phyloP scores from a whole-genome alignment of 805 yeast genomes.

The Candida tibetensis region DNA sequence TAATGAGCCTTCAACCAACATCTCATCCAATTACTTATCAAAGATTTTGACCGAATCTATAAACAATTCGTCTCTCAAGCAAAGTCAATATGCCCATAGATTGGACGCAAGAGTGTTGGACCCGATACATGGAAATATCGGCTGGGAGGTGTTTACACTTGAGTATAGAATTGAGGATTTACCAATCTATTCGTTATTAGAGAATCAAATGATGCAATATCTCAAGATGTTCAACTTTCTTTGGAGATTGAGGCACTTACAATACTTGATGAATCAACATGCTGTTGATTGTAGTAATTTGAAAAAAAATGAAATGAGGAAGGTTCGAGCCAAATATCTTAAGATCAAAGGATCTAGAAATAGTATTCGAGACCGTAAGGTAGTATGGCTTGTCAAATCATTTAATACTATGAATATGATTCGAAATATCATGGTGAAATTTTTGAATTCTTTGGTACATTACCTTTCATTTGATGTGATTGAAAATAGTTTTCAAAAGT shows the following conservation, averaged over 20 bases:
- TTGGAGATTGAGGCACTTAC: constrained; percentile 72
- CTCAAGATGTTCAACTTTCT: constrained; percentile 79
- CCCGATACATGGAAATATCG: constrained; percentile 64
- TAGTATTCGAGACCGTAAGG: constrained; percentile 36
- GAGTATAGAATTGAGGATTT: constrained; percentile 65
- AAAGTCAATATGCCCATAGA: constrained; percentile 43
- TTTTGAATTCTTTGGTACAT: constrained; percentile 38
- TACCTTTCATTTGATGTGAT: constrained; percentile 48
- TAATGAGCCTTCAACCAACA: constrained; percentile 56
- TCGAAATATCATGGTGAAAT: constrained; percentile 39
- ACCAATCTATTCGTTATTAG: constrained; percentile 44
- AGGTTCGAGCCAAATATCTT: constrained; percentile 8
- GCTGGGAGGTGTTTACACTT: constrained; percentile 91
- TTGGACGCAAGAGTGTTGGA: constrained; percentile 84
- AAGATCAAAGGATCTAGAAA: constrained; percentile 25
- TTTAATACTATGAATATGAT: constrained; percentile 35
- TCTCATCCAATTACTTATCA: constrained; percentile 66
- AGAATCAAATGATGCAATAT: constrained; percentile 41
- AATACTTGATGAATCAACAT: constrained; percentile 44
- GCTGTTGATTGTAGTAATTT: constrained; percentile 27
- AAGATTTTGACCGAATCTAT: constrained; percentile 65
- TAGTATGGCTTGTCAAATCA: constrained; percentile 29
- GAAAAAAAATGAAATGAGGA: constrained; percentile 23
- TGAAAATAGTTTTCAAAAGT: constrained; percentile 34
- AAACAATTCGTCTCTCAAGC: constrained; percentile 47